These are phyloP conservation scores for Termitomyces sp. DNA, from an alignment of 768 basidiomycete genomes.

Conservation along the genomic window DNA sequence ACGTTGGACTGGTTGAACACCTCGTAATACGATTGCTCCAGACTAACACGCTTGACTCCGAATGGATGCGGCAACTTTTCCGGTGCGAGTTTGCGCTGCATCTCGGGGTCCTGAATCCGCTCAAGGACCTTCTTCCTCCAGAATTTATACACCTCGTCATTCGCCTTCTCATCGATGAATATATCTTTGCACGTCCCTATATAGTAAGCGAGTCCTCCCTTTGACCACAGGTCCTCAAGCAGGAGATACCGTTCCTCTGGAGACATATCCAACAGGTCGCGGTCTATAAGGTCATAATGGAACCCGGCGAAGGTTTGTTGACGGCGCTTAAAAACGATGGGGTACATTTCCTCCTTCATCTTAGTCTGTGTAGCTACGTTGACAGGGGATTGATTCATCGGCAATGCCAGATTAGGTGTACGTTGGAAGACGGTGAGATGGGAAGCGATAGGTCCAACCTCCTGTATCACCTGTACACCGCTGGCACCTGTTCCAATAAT, in stretches of 20 bases:
- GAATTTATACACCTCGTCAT: slow-evolving; percentile 18
- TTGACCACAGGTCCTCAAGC: slow-evolving; percentile 17
- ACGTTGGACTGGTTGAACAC: too few species aligned
- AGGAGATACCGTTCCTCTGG: slow-evolving; percentile 17
- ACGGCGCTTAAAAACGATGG: slow-evolving; percentile 15
- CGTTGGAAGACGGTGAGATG: slow-evolving; percentile 26
- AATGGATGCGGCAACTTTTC: slow-evolving; percentile 23
- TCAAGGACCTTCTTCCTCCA: slow-evolving; percentile 19
- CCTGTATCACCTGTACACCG: too few species aligned
- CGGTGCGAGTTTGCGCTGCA: too few species aligned
- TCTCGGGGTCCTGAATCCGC: slow-evolving; percentile 14
- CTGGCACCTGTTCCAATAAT: too few species aligned
- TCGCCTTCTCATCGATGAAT: slow-evolving; percentile 11
- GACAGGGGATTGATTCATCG: slow-evolving; percentile 16
- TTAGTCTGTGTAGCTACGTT: background rate
- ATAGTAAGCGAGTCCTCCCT: slow-evolving; percentile 18
- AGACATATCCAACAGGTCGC: slow-evolving; percentile 10
- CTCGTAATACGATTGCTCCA: too few species aligned
- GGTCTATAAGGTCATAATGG: slow-evolving; percentile 4
- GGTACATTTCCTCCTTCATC: too few species aligned
- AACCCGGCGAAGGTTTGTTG: slow-evolving; percentile 17
- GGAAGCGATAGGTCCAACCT: slow-evolving; percentile 14
- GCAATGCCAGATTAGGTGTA: slow-evolving; percentile 19
- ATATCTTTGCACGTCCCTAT: slow-evolving; percentile 15
- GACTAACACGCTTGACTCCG: slow-evolving; percentile 20